These are phyloP conservation scores for Boletus rufocinnamomeus DNA, from an alignment of 768 basidiomycete species.

Conservation along the genomic window DNA sequence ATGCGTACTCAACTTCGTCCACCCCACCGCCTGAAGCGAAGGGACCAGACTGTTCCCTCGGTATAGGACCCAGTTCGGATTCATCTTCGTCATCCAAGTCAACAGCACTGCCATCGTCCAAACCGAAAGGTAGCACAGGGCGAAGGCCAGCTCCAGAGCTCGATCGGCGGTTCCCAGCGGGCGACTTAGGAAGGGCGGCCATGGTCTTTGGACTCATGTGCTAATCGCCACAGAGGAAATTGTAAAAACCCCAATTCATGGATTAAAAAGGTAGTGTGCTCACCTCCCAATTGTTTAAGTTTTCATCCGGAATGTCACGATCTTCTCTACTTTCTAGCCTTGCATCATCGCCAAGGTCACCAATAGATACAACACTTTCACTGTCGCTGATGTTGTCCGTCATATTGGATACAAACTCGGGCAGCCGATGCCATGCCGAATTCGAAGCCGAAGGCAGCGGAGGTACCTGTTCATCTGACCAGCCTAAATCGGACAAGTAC, in stretches of 20 bases:
- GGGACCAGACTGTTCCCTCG: conserved; percentile 68
- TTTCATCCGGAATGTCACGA: conserved; percentile 68
- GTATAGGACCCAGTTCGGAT: conserved; percentile 71
- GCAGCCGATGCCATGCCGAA: conserved; percentile 84
- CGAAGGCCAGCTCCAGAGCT: conserved; percentile 84
- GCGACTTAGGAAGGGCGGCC: conserved; percentile 90
- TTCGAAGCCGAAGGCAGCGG: conserved; percentile 35
- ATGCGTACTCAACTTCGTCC: conserved; percentile 88
- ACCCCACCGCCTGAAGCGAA: conserved; percentile 82
- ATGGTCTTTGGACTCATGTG: conserved; percentile 97
- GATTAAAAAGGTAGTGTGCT: conserved; percentile 26
- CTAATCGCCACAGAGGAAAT: conserved; percentile 39
- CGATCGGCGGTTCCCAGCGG: conserved; percentile 77
- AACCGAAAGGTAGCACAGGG: conserved; percentile 74
- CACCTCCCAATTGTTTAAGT: conserved; percentile 96
- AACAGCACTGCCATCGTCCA: conserved; percentile 75
- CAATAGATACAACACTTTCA: conserved; percentile 90
- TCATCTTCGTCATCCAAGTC: conserved; percentile 76
- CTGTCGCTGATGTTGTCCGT: conserved; percentile 91
- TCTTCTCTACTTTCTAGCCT: conserved; percentile 68
- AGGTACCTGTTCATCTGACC: conserved; percentile 57
- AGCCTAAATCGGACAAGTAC: conserved; percentile 86
- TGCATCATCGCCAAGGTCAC: conserved; percentile 81
- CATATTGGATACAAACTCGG: conserved; percentile 75
- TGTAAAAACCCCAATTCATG: not conserved